Base-by-base conservation (phyloP, 2,329 filamentous ascomycete species). In the Amauroascus verrucosus region DNA sequence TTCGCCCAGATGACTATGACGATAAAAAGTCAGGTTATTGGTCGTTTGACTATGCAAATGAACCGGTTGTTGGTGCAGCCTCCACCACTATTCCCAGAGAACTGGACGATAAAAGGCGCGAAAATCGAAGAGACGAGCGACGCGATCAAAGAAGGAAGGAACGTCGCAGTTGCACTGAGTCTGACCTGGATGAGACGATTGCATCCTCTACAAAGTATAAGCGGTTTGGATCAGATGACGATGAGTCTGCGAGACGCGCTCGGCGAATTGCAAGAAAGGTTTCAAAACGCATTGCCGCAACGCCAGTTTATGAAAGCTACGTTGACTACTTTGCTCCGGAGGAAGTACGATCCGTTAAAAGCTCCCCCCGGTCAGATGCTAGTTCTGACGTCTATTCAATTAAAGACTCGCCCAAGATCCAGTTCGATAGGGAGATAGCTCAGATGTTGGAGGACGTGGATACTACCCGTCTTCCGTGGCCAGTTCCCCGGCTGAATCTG, bases 401-500 rank as follows among this genome's bases (percentile, higher is more conserved):
- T 6, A 54, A 59, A 18, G 63, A 67, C 26, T 65, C 67, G 13
- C 59, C 63, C 14, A 63, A 58, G 46, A 63, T 66, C 38, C 47
- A 45, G 14, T 55, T 55, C n/a, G 54, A 58, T 13, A 59, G 59
- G 14, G 58, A 62, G 11, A 52, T 60, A 18, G 53, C 49, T 54
- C 16, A 57, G 48, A 51, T 45, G 37, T 16, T 30, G 13, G 33
- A 40, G n/a, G 51, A 43, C 40, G 38, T 40, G 56, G 56, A 11
- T 56, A 54, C 48, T 58, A 64, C 16, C 18, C 35, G 56, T 41
- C 57, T 70, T 7, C 71, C 70, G 14, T 76, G 71, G 67, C 64
- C 68, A 16, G 74, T 82, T 18, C 79, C 79, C 9, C 65, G 62
- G n/a, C 68, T 83, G 14, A 78, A 76, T 41, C 66, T 82, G 22